phyloP scores from a whole-genome alignment of 169 alveolate genomes.

The Blepharisma undulans region DNA sequence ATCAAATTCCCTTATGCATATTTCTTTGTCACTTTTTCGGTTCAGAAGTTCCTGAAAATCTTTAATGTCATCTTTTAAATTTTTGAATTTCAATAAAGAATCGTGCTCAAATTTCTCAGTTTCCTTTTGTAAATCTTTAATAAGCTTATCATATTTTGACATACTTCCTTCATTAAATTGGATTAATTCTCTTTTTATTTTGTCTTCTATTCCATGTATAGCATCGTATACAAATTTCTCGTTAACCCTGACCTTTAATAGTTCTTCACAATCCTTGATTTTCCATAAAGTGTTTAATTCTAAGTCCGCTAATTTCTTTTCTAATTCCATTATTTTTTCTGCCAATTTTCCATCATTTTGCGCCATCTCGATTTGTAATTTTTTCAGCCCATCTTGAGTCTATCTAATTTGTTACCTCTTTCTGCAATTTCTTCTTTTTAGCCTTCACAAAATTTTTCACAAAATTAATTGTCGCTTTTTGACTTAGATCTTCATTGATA shows the following conservation, averaged over 20 bases:
- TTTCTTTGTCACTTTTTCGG: not conserved
- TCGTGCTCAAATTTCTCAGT: not conserved
- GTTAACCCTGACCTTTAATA: conserved; percentile 13
- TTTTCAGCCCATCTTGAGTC: not conserved
- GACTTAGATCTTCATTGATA: not conserved
- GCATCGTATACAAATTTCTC: conserved; percentile 39
- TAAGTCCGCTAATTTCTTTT: conserved; percentile 1
- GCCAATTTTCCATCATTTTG: conserved; percentile 3
- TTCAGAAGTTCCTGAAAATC: not conserved
- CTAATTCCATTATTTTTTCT: not conserved
- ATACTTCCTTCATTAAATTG: not conserved
- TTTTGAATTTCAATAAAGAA: not conserved
- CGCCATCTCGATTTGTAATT: not conserved
- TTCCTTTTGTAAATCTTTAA: not conserved
- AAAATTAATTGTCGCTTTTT: not conserved
- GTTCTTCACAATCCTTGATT: conserved; percentile 32
- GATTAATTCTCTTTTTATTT: conserved; percentile 35
- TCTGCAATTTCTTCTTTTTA: not conserved
- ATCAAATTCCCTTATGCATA: not conserved
- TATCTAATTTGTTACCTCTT: not conserved
- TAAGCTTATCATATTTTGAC: not conserved
- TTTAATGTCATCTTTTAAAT: conserved; percentile 13
- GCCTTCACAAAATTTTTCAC: not conserved
- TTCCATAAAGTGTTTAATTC: conserved; percentile 33
- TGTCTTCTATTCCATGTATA: not conserved